Conservation (phyloP, 257 asterid genomes). For the Solanum verrucosum region DNA sequence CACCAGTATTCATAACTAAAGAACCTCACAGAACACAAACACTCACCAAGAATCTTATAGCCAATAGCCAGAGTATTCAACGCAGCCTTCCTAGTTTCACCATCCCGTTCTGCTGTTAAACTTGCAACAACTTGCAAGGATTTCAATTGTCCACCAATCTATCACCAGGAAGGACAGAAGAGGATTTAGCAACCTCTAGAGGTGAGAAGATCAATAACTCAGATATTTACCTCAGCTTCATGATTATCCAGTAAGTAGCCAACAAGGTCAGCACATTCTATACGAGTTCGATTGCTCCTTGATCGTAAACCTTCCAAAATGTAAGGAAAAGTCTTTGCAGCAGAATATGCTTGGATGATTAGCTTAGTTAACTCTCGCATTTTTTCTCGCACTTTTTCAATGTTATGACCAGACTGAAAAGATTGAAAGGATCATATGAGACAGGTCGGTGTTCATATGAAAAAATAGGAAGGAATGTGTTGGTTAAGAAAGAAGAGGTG, state of each 20-base stretch:
- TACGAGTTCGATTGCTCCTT: constrained; percentile 87
- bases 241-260: constrained; percentile 89
- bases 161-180: constrained; percentile 7
- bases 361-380: constrained; percentile 91
- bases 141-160: constrained; percentile 85
- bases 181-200: neutral
- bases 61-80: constrained; percentile 86
- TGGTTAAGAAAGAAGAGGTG: neutral
- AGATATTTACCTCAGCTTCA: constrained; percentile 58
- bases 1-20: neutral
- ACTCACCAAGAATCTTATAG: constrained; percentile 92
- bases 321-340: constrained; percentile 83
- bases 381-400: constrained; percentile 85
- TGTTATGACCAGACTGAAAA: constrained; percentile 90
- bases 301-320: constrained; percentile 95
- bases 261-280: constrained; percentile 87
- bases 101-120: constrained; percentile 96
- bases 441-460: neutral
- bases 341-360: constrained; percentile 63
- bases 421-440: constrained; percentile 1
- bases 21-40: constrained; percentile 3
- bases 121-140: constrained; percentile 96
- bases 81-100: constrained; percentile 93
- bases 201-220: neutral
- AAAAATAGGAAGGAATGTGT: neutral